Conservation (phyloP, 352 stramenopile species). For the Pythium monospermum region DNA sequence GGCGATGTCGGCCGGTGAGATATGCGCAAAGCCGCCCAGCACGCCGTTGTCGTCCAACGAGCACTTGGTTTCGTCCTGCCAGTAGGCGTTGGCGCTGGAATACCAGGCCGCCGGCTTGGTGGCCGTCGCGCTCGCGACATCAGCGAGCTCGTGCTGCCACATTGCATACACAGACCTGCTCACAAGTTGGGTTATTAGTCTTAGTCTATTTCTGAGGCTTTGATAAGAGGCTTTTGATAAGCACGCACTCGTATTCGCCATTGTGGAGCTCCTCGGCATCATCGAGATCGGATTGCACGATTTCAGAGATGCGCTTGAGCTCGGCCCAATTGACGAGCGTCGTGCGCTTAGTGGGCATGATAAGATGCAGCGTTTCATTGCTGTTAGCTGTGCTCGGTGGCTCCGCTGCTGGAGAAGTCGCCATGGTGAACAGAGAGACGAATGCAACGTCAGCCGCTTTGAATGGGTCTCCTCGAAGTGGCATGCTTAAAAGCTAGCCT, state of each 20-base stretch:
- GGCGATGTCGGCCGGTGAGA: slow-evolving; percentile 75
- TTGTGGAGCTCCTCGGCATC: slow-evolving; percentile 38
- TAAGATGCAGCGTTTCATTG: slow-evolving; percentile 8
- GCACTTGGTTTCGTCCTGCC: slow-evolving; percentile 90
- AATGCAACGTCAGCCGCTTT: too few relatives aligned
- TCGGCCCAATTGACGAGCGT: slow-evolving; percentile 57
- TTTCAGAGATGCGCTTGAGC: slow-evolving; percentile 36
- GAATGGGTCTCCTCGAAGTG: too few relatives aligned
- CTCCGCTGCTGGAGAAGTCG: background rate
- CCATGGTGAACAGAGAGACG: background rate
- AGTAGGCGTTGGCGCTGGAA: slow-evolving; percentile 68
- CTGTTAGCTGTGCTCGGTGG: too few relatives aligned
- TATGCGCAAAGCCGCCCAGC: slow-evolving; percentile 87
- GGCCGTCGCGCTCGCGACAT: background rate
- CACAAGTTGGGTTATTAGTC: background rate
- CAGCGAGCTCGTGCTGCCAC: slow-evolving; percentile 58
- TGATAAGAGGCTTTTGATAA: background rate
- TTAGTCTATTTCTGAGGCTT: background rate
- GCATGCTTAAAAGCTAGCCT: too few relatives aligned
- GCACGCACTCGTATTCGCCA: slow-evolving; percentile 55
- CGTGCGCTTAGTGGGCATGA: slow-evolving; percentile 18
- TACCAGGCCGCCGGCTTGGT: slow-evolving; percentile 48
- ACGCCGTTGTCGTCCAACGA: slow-evolving; percentile 91
- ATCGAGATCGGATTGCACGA: slow-evolving; percentile 65
- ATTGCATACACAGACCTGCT: slow-evolving; percentile 64